phyloP scores from a whole-genome alignment of 2,329 filamentous ascomycete species.

The Tolypocladium paradoxum region DNA sequence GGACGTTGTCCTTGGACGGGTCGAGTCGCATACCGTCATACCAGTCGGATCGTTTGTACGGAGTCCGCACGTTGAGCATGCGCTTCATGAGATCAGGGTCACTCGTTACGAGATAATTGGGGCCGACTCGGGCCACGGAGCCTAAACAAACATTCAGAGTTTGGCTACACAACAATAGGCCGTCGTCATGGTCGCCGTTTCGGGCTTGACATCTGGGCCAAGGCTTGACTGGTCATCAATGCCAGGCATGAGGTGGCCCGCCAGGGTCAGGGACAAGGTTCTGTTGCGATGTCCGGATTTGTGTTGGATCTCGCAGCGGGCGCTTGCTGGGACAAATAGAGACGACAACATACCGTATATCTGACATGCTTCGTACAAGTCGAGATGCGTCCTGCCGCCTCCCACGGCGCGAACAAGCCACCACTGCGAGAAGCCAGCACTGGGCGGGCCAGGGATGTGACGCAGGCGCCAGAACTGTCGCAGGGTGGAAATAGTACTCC shows the following conservation, averaged over 20 bases:
- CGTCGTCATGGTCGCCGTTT: background rate
- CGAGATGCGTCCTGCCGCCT: conserved; percentile 21
- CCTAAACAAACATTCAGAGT: conserved; percentile 7
- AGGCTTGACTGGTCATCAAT: background rate
- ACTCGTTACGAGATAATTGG: conserved; percentile 34
- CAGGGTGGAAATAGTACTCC: conserved; percentile 1
- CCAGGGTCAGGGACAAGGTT: background rate
- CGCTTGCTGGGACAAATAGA: background rate
- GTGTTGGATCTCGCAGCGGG: background rate
- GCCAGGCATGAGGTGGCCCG: background rate
- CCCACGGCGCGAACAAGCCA: conserved; percentile 24
- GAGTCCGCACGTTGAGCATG: conserved; percentile 25
- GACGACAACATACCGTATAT: conserved; percentile 20
- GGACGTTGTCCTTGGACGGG: conserved; percentile 36
- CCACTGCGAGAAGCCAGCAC: conserved; percentile 26
- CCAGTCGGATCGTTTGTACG: conserved; percentile 26
- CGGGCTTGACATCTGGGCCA: background rate
- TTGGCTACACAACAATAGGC: background rate
- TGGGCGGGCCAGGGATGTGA: conserved; percentile 27
- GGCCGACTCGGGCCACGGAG: conserved; percentile 21
- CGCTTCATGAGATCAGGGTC: conserved; percentile 31
- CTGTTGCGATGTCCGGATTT: background rate
- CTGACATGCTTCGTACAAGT: conserved; percentile 23
- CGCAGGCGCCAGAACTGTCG: conserved; percentile 24
- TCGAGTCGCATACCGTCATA: conserved; percentile 40